phyloP scores from a whole-genome alignment of 305 asterid species.

The Solanum hybrid region DNA sequence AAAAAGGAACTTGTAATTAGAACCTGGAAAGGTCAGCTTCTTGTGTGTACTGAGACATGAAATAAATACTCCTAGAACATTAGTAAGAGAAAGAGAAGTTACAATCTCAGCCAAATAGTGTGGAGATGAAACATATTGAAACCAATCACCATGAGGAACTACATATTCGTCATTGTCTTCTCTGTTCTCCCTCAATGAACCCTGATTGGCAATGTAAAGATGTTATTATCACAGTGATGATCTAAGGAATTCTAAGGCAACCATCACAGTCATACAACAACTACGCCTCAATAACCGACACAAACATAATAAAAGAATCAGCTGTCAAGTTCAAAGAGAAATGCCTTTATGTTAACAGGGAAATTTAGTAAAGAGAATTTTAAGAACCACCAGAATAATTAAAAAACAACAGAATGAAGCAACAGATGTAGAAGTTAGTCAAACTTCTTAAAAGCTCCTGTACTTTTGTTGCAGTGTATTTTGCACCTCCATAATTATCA shows the following conservation, averaged over 20 bases:
- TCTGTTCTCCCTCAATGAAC: conserved; percentile 47
- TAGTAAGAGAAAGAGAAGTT: conserved; percentile 14
- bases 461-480: background rate
- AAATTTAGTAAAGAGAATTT: background rate
- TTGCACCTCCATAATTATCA: background rate
- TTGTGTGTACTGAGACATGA: background rate
- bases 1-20: background rate
- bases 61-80: background rate
- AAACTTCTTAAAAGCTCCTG: background rate
- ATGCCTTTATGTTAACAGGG: background rate
- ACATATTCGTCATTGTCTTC: conserved; percentile 29
- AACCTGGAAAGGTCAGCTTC: background rate
- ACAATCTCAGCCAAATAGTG: conserved; percentile 89
- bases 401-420: background rate
- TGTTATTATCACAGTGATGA: background rate
- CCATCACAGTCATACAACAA: background rate
- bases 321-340: background rate
- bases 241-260: background rate
- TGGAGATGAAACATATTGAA: conserved; percentile 75
- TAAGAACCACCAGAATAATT: background rate
- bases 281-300: background rate
- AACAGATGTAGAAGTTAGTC: background rate
- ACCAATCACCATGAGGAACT: conserved; percentile 85
- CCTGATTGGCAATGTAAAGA: conserved; percentile 28
- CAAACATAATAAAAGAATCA: background rate